A percentile compares a stretch with the other conserved stretches of the same genome.
Evolutionary conservation across 768 basidiomycete species (phyloP).

Genomic region (Phylloporus rhodoxanthus): DNA sequence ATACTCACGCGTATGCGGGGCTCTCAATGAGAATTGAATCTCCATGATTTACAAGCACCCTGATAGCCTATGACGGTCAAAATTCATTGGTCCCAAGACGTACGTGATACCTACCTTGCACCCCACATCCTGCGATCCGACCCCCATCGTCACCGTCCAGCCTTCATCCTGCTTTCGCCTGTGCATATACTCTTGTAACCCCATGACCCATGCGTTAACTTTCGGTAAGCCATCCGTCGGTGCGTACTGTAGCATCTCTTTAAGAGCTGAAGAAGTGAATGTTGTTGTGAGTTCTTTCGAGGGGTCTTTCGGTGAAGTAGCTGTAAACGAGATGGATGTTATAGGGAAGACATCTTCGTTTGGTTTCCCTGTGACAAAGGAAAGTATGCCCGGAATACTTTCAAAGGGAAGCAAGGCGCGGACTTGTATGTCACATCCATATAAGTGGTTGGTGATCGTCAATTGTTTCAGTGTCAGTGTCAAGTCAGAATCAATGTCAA

Average conservation of each 20-base stretch:
- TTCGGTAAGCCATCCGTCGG: background rate
- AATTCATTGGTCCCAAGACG: background rate
- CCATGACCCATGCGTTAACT: background rate
- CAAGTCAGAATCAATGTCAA: background rate
- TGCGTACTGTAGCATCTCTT: background rate
- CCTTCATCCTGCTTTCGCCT: background rate
- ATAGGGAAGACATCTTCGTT: background rate
- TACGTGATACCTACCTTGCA: background rate
- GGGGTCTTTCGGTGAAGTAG: background rate
- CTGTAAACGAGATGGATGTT: background rate
- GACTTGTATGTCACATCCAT: background rate
- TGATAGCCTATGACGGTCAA: constrained; percentile 44
- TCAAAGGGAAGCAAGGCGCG: background rate
- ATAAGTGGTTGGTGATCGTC: background rate
- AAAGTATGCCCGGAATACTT: background rate
- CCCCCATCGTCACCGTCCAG: background rate
- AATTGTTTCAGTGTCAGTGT: background rate
- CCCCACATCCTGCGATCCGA: background rate
- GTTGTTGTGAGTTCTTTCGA: background rate
- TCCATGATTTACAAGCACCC: background rate
- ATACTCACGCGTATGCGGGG: constrained; percentile 58
- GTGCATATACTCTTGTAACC: background rate
- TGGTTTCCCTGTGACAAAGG: background rate
- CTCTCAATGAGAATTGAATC: constrained; percentile 55
- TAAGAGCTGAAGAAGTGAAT: background rate